phyloP scores from a whole-genome alignment of 176 grass and related monocot species.

The Lolium rigidum region DNA sequence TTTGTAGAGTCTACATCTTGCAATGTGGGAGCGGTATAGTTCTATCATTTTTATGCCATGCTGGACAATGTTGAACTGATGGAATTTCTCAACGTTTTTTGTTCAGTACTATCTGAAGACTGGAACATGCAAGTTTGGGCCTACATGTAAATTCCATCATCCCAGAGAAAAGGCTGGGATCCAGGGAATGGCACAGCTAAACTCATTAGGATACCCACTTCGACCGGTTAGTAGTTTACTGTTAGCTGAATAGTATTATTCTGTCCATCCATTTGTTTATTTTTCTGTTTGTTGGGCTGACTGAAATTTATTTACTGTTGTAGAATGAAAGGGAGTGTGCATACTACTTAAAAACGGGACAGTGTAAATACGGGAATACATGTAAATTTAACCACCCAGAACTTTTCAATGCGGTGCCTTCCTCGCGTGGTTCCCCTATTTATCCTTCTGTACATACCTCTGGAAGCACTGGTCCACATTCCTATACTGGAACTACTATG shows the following conservation, averaged over 20 bases:
- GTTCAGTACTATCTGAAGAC: slow-evolving; percentile 93
- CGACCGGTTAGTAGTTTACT: slow-evolving; percentile 72
- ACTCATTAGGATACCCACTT: slow-evolving; percentile 90
- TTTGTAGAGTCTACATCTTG: slow-evolving; percentile 11
- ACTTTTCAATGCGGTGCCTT: slow-evolving; percentile 68
- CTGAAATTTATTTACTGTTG: slow-evolving; percentile 38
- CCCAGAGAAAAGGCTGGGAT: slow-evolving; percentile 99
- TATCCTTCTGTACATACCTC: slow-evolving; percentile 92
- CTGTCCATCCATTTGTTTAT: slow-evolving; percentile 3
- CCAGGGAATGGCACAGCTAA: slow-evolving; percentile 72
- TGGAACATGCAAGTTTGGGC: slow-evolving; percentile 98
- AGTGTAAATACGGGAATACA: slow-evolving; percentile 99
- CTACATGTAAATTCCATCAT: slow-evolving; percentile 99
- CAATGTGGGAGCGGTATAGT: slow-evolving; percentile 29
- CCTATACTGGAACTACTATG: slow-evolving; percentile 72
- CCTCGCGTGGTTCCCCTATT: slow-evolving; percentile 73
- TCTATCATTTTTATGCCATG: slow-evolving; percentile 24
- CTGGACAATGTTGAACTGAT: slow-evolving; percentile 30
- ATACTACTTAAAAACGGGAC: slow-evolving; percentile 97
- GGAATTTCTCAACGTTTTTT: slow-evolving; percentile 19
- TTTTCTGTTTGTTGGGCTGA: slow-evolving; percentile 39
- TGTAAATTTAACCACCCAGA: slow-evolving; percentile 99
- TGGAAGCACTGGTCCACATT: slow-evolving; percentile 61
- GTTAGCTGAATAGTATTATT: slow-evolving; percentile 22
- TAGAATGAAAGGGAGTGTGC: slow-evolving; percentile 95